Evolutionary conservation across 2,329 filamentous ascomycete species (phyloP).

Genomic region (Diaporthe helianthi): DNA sequence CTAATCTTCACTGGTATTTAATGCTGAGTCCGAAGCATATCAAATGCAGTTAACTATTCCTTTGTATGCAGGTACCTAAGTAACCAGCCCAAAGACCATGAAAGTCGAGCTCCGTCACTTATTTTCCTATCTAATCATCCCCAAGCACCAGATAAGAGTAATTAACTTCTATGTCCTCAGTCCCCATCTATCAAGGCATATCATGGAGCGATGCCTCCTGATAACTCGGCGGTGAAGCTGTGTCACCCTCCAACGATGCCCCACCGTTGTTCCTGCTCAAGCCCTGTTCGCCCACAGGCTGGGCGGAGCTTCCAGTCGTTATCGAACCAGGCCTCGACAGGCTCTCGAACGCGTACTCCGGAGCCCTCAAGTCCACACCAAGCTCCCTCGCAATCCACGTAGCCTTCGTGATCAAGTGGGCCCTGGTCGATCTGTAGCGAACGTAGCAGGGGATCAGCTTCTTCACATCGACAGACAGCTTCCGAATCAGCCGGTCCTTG

Average conservation of each 20-base stretch:
- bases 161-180: not conserved
- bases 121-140: not conserved
- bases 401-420: not conserved
- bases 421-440: not conserved
- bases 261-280: no score
- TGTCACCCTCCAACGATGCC: not conserved
- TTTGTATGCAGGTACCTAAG: no score
- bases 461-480: constrained; percentile 36
- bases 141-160: not conserved
- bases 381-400: not conserved
- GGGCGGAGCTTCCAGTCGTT: not conserved
- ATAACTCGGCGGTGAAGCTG: not conserved
- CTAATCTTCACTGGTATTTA: no score
- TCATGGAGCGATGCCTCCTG: not conserved
- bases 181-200: no score
- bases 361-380: not conserved
- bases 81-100: not conserved
- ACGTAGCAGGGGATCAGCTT: constrained; percentile 30
- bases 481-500: constrained; percentile 34
- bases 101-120: not conserved
- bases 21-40: not conserved
- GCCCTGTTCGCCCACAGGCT: accelerated
- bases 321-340: not conserved
- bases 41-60: no score
- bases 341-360: not conserved